These are phyloP conservation scores for Paraphoma sp. DNA, from an alignment of 2,329 filamentous ascomycete species.

Conservation along the genomic window DNA sequence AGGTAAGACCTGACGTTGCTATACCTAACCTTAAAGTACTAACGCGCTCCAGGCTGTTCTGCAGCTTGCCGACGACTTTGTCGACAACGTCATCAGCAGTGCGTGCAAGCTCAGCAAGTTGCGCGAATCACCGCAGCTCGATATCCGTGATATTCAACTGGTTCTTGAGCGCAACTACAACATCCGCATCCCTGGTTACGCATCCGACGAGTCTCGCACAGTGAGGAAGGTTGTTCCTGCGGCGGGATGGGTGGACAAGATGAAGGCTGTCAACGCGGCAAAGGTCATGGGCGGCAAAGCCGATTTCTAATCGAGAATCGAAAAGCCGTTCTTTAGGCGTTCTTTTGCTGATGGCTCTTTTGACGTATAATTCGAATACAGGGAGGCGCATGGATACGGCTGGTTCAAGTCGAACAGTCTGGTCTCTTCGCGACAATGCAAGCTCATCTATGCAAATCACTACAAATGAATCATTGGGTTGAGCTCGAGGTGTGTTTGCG, in stretches of 20 bases:
- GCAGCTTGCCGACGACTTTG: constrained; percentile 89
- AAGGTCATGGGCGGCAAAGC: constrained; percentile 69
- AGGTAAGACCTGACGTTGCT: constrained; percentile 62
- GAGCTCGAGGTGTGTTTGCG: no score
- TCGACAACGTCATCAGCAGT: constrained; percentile 85
- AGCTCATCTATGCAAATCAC: no score
- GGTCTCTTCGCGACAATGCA: no score
- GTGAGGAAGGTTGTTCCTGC: constrained; percentile 93
- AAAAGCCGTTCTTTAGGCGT: no score
- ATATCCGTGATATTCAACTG: constrained; percentile 71
- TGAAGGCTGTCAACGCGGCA: constrained; percentile 93
- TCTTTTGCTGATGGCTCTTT: not conserved
- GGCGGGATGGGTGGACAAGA: constrained; percentile 90
- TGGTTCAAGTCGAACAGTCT: no score
- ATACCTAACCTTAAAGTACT: constrained; percentile 8
- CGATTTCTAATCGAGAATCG: constrained; percentile 49
- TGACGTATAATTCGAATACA: not conserved
- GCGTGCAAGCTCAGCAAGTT: constrained; percentile 94
- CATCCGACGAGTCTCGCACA: constrained; percentile 90
- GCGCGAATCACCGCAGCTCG: constrained; percentile 85
- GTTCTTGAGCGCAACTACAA: constrained; percentile 70
- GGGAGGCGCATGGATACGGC: no score
- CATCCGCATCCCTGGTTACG: constrained; percentile 87
- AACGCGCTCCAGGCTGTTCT: constrained; percentile 72
- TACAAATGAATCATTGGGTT: no score